These are phyloP conservation scores for Saccharomycopsis sp. DNA, from an alignment of 805 yeast species.

Conservation along the genomic window DNA sequence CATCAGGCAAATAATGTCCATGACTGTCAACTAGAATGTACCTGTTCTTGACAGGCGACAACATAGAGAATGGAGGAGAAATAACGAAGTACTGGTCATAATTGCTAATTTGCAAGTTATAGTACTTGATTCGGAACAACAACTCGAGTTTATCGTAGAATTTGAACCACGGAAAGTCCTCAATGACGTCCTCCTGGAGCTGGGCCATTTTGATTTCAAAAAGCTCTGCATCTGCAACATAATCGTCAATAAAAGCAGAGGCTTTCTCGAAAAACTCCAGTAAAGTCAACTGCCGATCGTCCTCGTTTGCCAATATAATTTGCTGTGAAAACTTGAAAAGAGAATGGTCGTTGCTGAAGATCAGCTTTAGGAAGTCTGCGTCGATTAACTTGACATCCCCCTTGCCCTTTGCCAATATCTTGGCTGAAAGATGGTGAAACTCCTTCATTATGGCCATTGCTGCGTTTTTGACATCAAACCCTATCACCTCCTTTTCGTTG, in stretches of 20 bases:
- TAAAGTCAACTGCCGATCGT: background rate
- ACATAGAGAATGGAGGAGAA: background rate
- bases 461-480: conserved; percentile 42
- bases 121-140: conserved; percentile 12
- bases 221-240: conserved; percentile 28
- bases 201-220: conserved; percentile 44
- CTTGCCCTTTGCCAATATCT: conserved; percentile 30
- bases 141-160: conserved; percentile 50
- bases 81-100: background rate
- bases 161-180: conserved; percentile 78
- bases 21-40: background rate
- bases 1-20: background rate
- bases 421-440: conserved; percentile 27
- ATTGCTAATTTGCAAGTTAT: conserved; percentile 4
- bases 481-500: conserved; percentile 51
- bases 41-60: background rate
- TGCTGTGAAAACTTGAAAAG: background rate
- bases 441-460: conserved; percentile 35
- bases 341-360: background rate
- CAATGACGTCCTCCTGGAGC: conserved; percentile 44
- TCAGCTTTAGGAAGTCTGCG: background rate
- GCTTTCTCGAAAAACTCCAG: background rate
- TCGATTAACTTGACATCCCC: conserved; percentile 1
- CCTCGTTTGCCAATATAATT: background rate
- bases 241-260: background rate